phyloP scores from a whole-genome alignment of 2,329 filamentous ascomycete genomes.

The Fusarium domesticum region DNA sequence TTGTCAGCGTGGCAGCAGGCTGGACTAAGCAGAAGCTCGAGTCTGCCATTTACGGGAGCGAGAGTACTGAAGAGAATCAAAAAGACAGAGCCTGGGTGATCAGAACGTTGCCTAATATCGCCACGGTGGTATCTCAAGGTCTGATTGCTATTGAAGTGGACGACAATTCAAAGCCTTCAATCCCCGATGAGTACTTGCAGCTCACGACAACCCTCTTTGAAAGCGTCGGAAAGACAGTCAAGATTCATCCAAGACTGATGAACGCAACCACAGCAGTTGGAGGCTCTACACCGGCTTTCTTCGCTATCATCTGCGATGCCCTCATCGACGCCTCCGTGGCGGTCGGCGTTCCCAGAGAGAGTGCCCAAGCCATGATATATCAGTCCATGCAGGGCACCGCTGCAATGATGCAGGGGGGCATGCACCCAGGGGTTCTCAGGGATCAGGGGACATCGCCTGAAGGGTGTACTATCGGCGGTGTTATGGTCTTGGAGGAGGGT shows the following conservation, averaged over 20 bases:
- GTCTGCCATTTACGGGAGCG: conserved; percentile 32
- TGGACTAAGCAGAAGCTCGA: conserved; percentile 44
- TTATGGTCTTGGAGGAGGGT: conserved; percentile 59
- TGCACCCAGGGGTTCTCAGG: conserved; percentile 55
- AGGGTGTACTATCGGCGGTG: conserved; percentile 58
- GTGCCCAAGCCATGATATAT: conserved; percentile 57
- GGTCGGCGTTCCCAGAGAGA: conserved; percentile 54
- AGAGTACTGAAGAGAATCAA: conserved; percentile 13
- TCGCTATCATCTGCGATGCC: conserved; percentile 55
- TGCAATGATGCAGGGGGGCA: conserved; percentile 48
- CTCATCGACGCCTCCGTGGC: conserved; percentile 59
- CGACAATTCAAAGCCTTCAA: conserved; percentile 11
- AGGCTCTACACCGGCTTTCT: conserved; percentile 59
- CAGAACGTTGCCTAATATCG: conserved; percentile 37
- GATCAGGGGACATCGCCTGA: conserved; percentile 59
- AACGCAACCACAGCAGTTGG: conserved; percentile 58
- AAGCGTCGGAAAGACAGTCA: conserved; percentile 51
- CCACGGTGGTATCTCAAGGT: conserved; percentile 32
- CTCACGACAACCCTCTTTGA: conserved; percentile 48
- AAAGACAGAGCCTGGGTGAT: conserved; percentile 26
- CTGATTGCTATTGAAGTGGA: conserved; percentile 35
- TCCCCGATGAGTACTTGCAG: conserved; percentile 21
- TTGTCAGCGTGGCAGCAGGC: conserved; percentile 52
- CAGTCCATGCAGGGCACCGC: conserved; percentile 59
- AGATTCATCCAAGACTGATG: conserved; percentile 50